Conservation (phyloP, 257 asterid species). For the Petunia secreta region DNA sequence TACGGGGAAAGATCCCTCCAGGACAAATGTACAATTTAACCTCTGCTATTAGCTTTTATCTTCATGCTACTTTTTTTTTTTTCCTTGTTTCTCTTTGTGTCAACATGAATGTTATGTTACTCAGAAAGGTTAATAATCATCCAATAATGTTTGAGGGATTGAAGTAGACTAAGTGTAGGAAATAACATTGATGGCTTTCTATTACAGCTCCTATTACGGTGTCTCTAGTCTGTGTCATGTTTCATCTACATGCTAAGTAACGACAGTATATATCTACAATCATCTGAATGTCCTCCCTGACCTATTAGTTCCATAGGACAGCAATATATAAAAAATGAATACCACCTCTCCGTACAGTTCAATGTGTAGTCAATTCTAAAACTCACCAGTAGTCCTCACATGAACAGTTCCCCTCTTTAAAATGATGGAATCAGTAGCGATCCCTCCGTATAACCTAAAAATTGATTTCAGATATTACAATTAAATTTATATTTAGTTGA, state of each 20-base stretch:
- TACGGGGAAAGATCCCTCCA: background rate
- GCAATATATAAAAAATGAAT: background rate
- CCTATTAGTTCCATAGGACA: background rate
- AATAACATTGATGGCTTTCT: background rate
- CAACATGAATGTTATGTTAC: conserved; percentile 6
- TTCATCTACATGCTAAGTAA: conserved; percentile 12
- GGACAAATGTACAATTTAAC: background rate
- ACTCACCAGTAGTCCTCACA: conserved; percentile 77
- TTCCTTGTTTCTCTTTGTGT: background rate
- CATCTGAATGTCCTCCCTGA: conserved; percentile 16
- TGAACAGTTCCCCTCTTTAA: conserved; percentile 63
- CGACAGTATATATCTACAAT: background rate
- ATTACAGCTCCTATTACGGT: background rate
- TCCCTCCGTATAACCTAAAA: conserved; percentile 42
- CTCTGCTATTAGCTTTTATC: conserved; percentile 11
- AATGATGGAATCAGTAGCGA: conserved; percentile 80
- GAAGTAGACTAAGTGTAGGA: background rate
- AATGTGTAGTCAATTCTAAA: background rate
- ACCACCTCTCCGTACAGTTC: background rate
- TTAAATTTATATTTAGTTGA: too few species aligned
- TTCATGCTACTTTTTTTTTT: background rate
- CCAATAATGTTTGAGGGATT: background rate
- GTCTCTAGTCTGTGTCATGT: conserved; percentile 9
- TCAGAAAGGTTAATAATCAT: background rate
- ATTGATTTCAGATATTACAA: too few species aligned